phyloP scores from a whole-genome alignment of 1,284 basidiomycete genomes.

The Melampsora abietis-canadensis region DNA sequence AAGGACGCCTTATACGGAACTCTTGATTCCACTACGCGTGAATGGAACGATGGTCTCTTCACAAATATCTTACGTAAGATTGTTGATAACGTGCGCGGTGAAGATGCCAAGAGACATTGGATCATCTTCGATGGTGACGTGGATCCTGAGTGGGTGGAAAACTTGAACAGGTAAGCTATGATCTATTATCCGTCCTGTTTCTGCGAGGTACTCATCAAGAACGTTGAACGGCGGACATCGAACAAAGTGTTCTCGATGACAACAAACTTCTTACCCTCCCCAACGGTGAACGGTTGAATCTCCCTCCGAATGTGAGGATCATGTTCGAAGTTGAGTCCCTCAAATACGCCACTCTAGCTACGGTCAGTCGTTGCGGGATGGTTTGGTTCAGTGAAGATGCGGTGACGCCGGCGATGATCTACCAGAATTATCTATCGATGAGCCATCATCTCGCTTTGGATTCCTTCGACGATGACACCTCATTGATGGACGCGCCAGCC shows the following conservation, averaged over 20 bases:
- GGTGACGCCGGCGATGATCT: conserved; percentile 86
- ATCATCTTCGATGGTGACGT: conserved; percentile 99
- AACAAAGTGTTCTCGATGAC: conserved; percentile 87
- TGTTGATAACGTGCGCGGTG: conserved; percentile 95
- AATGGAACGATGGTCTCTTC: conserved; percentile 99
- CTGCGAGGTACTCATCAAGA: background rate
- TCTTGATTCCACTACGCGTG: conserved; percentile 91
- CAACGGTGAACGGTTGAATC: conserved; percentile 94
- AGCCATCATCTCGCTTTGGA: conserved; percentile 76
- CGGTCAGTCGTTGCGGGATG: conserved; percentile 99
- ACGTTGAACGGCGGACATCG: background rate
- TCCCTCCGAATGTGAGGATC: conserved; percentile 94
- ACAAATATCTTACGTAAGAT: conserved; percentile 97
- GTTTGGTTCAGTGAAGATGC: conserved; percentile 99
- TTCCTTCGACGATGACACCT: conserved; percentile 79
- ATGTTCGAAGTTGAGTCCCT: conserved; percentile 99
- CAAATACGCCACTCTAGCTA: conserved; percentile 93
- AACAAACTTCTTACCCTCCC: conserved; percentile 96
- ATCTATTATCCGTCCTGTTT: background rate
- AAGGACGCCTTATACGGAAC: conserved; percentile 98
- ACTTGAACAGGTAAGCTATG: conserved; percentile 79
- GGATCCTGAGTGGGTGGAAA: conserved; percentile 99
- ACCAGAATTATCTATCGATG: conserved; percentile 77
- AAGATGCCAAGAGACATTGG: conserved; percentile 95
- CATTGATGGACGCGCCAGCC: conserved; percentile 58